Base-by-base conservation (phyloP, 108 stramenopile genomes). In the Craspedostauros australis region DNA sequence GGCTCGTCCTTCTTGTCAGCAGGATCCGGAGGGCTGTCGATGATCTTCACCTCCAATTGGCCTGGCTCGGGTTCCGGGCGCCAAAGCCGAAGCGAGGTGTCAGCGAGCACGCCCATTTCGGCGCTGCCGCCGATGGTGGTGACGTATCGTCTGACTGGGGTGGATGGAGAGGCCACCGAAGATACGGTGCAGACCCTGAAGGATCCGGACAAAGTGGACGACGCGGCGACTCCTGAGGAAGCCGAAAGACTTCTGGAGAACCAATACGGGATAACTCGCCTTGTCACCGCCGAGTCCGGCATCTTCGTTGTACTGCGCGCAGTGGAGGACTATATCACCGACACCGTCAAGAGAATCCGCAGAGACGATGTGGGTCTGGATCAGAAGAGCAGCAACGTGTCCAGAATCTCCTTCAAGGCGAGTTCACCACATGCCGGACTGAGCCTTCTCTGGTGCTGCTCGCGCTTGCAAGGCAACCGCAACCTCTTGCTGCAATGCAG, bases 91-190 rank as follows among this genome's bases (percentile, higher is more conserved):
- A 38, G 37, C 8, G 50, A 27, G 18, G 64, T 71, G n/a, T 70
- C 68, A 11, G 72, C 49, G 9, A 65, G 74, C 23, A 71, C 80
- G 1, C 68, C 80, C 21, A 18, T 66, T 27, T 57, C 68, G 5
- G 54, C 57, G 9, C 53, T 88, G 16, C 86, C 86, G 37, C 75
- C 80, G 3, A 80, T 82, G 82, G 67, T 87, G 30, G 70, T 78
- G 1, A 91, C 84, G 8, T 91, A 91, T 60, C 64, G 83, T 46
- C 46, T 88, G 42, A 80, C 78, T 21, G 90, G 90, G 31, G 90
- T 91, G 2, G 90, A 91, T 57, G 90, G 90, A 12, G 90, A 91
- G 57, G 90, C 90, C 0, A 91, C 90, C 5, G 90, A 91, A 70
- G 90, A 91, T 57, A 76, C 74, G 22, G 79, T 90, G 6, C 71